These are phyloP conservation scores for Brettanomyces naardenensis DNA, from an alignment of 805 yeast genomes.

Conservation along the genomic window DNA sequence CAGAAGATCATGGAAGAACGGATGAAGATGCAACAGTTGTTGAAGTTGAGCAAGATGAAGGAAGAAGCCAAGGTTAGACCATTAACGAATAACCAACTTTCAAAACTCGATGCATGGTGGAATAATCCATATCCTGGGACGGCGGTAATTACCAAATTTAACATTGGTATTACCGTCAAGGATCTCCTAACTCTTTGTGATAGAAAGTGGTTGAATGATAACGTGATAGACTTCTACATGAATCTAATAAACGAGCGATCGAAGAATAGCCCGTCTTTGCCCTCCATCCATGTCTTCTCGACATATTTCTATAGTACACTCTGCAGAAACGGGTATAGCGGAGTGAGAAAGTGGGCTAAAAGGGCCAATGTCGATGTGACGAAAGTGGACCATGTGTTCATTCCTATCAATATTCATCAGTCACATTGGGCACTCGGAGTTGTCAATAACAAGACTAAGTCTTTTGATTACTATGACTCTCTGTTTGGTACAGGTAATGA, in stretches of 20 bases:
- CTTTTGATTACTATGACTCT: conserved; percentile 74
- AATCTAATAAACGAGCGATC: conserved; percentile 40
- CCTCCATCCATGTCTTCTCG: conserved; percentile 61
- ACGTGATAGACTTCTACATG: conserved; percentile 77
- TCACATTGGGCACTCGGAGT: conserved; percentile 92
- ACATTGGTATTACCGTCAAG: conserved; percentile 52
- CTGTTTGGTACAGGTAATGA: conserved; percentile 41
- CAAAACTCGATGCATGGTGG: conserved; percentile 30
- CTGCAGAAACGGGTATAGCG: conserved; percentile 62
- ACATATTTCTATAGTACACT: conserved; percentile 82
- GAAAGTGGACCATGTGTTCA: conserved; percentile 56
- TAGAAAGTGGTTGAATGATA: conserved; percentile 84
- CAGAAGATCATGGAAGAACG: conserved; percentile 37
- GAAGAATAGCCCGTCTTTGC: conserved; percentile 12
- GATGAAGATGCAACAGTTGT: conserved; percentile 26
- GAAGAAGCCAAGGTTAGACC: conserved; percentile 27
- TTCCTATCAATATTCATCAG: conserved; percentile 78
- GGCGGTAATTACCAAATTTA: conserved; percentile 27
- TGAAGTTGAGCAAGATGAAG: conserved; percentile 28
- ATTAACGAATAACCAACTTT: conserved; percentile 24
- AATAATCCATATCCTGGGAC: conserved; percentile 15
- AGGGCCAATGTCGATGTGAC: conserved; percentile 62
- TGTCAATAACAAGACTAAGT: conserved; percentile 51
- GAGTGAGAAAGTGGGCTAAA: conserved; percentile 81
- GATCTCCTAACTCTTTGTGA: conserved; percentile 70